Percentiles rank a stretch among this genome's conserved stretches.
phyloP scores from a whole-genome alignment of 1,284 basidiomycete species.

The Puccinia horiana region DNA sequence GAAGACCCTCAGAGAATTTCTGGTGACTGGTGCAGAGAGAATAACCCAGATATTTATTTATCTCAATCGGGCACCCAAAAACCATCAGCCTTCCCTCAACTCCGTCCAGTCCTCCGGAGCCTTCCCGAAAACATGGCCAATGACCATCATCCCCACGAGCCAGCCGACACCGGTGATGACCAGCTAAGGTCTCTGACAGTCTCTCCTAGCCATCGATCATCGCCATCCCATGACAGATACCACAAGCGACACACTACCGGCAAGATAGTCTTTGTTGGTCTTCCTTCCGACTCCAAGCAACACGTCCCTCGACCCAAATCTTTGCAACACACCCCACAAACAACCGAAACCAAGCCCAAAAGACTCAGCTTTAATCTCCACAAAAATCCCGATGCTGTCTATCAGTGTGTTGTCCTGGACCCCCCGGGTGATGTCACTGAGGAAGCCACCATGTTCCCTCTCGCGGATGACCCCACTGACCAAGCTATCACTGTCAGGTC shows the following conservation, averaged over 20 bases:
- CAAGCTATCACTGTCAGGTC: slow-evolving; percentile 14
- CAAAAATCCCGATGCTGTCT: background rate
- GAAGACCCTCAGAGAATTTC: background rate
- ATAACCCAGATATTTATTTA: background rate
- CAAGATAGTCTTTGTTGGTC: background rate
- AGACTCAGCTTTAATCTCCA: background rate
- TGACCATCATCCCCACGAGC: background rate
- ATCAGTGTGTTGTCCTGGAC: background rate
- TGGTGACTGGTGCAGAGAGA: background rate
- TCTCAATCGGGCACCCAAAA: too few species aligned
- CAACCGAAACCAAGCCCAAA: background rate
- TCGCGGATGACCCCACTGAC: slow-evolving; percentile 5
- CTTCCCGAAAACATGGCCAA: background rate
- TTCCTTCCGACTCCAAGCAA: background rate
- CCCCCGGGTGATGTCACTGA: background rate
- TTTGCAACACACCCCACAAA: background rate
- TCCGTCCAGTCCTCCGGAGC: background rate
- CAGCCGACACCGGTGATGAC: background rate
- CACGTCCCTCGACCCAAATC: background rate
- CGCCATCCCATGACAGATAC: background rate
- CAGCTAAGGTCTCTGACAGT: background rate
- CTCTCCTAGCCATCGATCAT: background rate
- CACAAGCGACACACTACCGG: background rate
- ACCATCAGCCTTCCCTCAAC: background rate
- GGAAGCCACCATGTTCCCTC: slow-evolving; percentile 19